Conservation (phyloP, 164 flowering plant species). For the Macadamia integrifolia region DNA sequence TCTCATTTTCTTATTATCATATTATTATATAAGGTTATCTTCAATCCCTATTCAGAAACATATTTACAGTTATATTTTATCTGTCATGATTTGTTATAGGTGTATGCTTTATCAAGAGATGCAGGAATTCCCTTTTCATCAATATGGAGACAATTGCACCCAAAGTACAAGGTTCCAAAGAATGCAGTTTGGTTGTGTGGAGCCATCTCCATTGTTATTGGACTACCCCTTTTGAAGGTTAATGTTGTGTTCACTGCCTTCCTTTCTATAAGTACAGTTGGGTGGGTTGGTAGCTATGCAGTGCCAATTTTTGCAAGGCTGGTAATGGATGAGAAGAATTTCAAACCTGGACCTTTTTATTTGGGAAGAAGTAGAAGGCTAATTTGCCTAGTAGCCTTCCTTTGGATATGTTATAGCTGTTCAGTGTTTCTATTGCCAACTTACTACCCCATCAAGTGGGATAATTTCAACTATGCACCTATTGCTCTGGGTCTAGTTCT, state of each 20-base stretch:
- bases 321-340: too few relatives aligned
- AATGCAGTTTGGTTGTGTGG: too few relatives aligned
- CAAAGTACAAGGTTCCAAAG: constrained; percentile 24
- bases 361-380: constrained; percentile 26
- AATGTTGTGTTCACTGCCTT: constrained; percentile 24
- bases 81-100: constrained; percentile 6
- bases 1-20: not conserved
- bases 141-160: constrained; percentile 24
- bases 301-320: too few relatives aligned
- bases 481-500: constrained; percentile 19
- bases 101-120: constrained; percentile 33
- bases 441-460: constrained; percentile 7
- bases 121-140: constrained; percentile 27
- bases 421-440: not conserved
- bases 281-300: not conserved
- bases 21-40: not conserved
- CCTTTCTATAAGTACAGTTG: constrained; percentile 21
- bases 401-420: constrained; percentile 29
- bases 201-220: constrained; percentile 11
- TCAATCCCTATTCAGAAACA: not conserved
- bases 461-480: constrained; percentile 32
- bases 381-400: constrained; percentile 27
- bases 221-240: too few relatives aligned
- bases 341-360: too few relatives aligned
- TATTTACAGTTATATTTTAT: not conserved